These are phyloP conservation scores for Suillus weaverae DNA, from an alignment of 768 basidiomycete species.

Conservation along the genomic window DNA sequence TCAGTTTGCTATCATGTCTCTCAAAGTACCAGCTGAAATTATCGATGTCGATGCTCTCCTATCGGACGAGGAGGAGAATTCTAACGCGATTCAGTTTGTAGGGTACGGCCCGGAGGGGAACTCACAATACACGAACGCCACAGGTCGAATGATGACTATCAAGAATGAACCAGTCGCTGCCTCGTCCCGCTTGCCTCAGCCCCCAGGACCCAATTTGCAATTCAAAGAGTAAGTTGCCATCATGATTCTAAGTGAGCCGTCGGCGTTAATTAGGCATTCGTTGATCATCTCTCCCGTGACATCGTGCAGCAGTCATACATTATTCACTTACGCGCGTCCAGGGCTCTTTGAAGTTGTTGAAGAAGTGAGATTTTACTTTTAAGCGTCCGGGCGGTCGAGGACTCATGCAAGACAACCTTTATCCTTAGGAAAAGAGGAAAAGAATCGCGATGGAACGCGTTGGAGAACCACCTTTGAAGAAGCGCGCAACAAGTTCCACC, in stretches of 20 bases:
- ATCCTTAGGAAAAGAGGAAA: constrained; percentile 20
- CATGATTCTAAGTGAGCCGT: not conserved
- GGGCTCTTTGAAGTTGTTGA: constrained; percentile 7
- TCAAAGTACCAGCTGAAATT: constrained; percentile 6
- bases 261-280: constrained; percentile 5
- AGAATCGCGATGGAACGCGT: constrained; percentile 11
- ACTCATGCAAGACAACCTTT: constrained; percentile 10
- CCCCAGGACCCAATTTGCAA: not conserved
- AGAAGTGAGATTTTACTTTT: constrained; percentile 27
- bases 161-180: constrained; percentile 10
- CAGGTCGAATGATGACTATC: constrained; percentile 20
- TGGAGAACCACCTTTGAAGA: constrained; percentile 20
- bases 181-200: constrained; percentile 8
- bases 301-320: constrained; percentile 2
- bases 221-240: constrained; percentile 8
- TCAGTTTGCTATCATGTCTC: not conserved
- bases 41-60: constrained; percentile 29
- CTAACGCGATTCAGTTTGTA: constrained; percentile 18
- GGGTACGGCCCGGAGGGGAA: constrained; percentile 14
- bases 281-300: not conserved
- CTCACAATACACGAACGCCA: constrained; percentile 5
- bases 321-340: not conserved
- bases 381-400: constrained; percentile 16
- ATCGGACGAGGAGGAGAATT: not conserved
- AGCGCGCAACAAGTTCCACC: constrained; percentile 19